Conservation (phyloP, 1,139 yeast genomes). For the Sugiyamaella paludigena region DNA sequence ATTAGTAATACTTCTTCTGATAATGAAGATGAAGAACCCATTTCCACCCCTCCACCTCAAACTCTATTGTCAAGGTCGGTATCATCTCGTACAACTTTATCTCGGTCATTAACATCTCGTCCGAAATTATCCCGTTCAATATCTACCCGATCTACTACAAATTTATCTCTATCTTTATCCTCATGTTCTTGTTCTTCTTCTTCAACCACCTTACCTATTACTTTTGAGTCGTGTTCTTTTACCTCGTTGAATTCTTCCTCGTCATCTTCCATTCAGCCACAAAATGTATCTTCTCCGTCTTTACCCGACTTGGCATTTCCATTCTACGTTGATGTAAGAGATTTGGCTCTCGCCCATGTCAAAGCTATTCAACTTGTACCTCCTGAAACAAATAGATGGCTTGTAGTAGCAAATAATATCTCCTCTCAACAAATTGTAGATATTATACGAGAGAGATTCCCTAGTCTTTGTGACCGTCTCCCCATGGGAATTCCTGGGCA, state of each 20-base stretch:
- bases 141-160: no score
- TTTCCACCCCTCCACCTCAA: no score
- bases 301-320: slow-evolving; percentile 24
- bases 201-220: background rate
- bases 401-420: slow-evolving; percentile 27
- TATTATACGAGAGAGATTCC: slow-evolving; percentile 20
- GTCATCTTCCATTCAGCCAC: background rate
- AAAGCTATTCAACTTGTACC: slow-evolving; percentile 23
- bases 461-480: slow-evolving; percentile 18
- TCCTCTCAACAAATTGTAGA: slow-evolving; percentile 27
- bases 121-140: no score
- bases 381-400: slow-evolving; percentile 27
- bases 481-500: slow-evolving; percentile 22
- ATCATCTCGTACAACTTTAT: no score
- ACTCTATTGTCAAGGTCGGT: no score
- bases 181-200: background rate
- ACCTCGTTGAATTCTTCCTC: slow-evolving; percentile 1
- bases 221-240: background rate
- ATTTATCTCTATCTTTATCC: background rate
- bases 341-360: slow-evolving; percentile 27
- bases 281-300: background rate
- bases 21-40: no score
- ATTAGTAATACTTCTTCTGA: no score
- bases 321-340: slow-evolving; percentile 29
- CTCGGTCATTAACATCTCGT: no score